Conservation (phyloP, 2,329 filamentous ascomycete genomes). For the Aspergillus carbonarius region DNA sequence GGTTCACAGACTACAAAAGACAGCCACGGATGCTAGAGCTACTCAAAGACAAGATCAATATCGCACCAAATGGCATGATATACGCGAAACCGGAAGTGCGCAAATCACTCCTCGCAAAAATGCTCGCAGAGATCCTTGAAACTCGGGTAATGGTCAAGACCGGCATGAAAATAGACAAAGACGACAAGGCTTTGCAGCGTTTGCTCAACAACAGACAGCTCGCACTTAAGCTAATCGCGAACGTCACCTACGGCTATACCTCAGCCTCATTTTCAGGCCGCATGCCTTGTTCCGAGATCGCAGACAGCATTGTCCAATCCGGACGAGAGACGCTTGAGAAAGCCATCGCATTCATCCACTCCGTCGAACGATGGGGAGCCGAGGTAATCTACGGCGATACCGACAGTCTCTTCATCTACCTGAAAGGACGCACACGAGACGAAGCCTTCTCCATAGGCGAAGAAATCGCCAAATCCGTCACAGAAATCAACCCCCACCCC, state of each 20-base stretch:
- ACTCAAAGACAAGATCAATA: conserved; percentile 81
- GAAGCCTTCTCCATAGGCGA: conserved; percentile 91
- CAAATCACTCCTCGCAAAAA: conserved; percentile 89
- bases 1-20: conserved; percentile 82
- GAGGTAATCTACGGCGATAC: conserved; percentile 99
- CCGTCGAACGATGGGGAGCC: conserved; percentile 80
- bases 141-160: conserved; percentile 97
- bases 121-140: conserved; percentile 93
- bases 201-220: conserved; percentile 91
- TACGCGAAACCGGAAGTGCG: conserved; percentile 82
- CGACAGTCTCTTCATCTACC: conserved; percentile 86
- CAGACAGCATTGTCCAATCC: conserved; percentile 96
- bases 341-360: conserved; percentile 89
- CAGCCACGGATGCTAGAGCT: conserved; percentile 72
- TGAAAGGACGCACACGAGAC: conserved; percentile 81
- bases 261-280: conserved; percentile 94
- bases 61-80: conserved; percentile 95
- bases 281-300: conserved; percentile 97
- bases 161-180: conserved; percentile 91
- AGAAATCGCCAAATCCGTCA: conserved; percentile 85
- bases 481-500: conserved; percentile 83
- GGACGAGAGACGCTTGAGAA: conserved; percentile 92
- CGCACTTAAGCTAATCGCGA: conserved; percentile 93
- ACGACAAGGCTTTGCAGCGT: conserved; percentile 80
- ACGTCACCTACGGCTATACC: conserved; percentile 97